Evolutionary conservation across 176 grass and related monocot genomes (phyloP).

Genomic region (bread wheat (Triticum aestivum)): DNA sequence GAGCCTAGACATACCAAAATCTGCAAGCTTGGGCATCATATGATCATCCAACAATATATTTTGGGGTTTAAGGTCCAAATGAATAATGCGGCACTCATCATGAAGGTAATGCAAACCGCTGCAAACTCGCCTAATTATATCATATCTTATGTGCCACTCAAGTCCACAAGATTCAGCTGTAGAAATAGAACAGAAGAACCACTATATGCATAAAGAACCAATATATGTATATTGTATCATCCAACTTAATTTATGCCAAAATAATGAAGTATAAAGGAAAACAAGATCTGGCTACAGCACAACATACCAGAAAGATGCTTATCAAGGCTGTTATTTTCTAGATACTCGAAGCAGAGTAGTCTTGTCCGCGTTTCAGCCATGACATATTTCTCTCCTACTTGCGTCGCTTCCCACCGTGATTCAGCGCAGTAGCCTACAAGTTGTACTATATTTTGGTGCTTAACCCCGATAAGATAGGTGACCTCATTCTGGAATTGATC

Average conservation of each 20-base stretch:
- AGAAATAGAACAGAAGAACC: not conserved
- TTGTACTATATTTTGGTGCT: conserved; percentile 6
- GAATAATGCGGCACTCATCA: not conserved
- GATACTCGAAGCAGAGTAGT: not conserved
- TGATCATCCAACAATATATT: not conserved
- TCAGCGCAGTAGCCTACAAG: not conserved
- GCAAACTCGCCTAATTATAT: not conserved
- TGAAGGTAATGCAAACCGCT: conserved; percentile 10
- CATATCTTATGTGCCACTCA: not conserved
- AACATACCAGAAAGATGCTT: not conserved
- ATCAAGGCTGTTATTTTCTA: not conserved
- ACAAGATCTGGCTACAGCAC: not conserved
- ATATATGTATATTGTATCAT: not conserved
- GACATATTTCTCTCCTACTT: not conserved
- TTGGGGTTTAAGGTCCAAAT: not conserved
- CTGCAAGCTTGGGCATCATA: conserved; percentile 1
- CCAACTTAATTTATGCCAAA: not conserved
- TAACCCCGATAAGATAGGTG: not conserved
- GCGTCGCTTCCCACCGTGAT: not conserved
- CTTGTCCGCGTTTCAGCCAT: not conserved
- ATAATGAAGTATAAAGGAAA: not conserved
- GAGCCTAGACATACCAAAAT: conserved; percentile 7
- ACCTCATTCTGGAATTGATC: not conserved
- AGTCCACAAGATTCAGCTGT: not conserved
- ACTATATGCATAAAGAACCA: too few species aligned